phyloP scores from a whole-genome alignment of 805 yeast species.

The Suhomyces prunicola region DNA sequence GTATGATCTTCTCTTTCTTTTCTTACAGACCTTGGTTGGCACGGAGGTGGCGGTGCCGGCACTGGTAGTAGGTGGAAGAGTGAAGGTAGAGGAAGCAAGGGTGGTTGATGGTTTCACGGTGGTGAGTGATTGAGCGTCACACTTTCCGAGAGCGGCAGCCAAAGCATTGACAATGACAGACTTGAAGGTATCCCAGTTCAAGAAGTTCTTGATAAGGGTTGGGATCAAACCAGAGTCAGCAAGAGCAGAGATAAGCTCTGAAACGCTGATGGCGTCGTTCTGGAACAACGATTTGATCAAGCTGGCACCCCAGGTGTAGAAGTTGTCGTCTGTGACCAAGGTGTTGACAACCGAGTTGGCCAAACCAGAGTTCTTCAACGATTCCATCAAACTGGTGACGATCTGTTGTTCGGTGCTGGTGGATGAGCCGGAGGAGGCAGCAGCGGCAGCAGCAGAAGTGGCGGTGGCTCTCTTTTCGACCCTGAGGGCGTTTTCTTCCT shows the following conservation, averaged over 20 bases:
- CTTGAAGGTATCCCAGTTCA: conserved; percentile 35
- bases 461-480: conserved; percentile 3
- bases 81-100: conserved; percentile 14
- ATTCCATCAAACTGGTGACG: conserved; percentile 37
- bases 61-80: conserved; percentile 12
- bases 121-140: conserved; percentile 29
- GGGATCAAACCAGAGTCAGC: conserved; percentile 37
- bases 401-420: conserved; percentile 1
- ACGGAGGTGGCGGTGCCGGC: conserved; percentile 12
- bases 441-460: conserved; percentile 4
- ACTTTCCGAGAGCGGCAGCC: conserved; percentile 40
- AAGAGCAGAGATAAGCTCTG: conserved; percentile 27
- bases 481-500: neutral
- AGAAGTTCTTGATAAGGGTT: conserved; percentile 35
- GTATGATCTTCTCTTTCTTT: conserved; percentile 28
- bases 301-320: conserved; percentile 37
- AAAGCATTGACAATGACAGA: conserved; percentile 41
- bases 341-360: conserved; percentile 36
- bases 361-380: conserved; percentile 42
- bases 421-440: neutral
- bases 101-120: conserved; percentile 25
- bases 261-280: conserved; percentile 25
- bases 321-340: conserved; percentile 35
- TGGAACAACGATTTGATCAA: conserved; percentile 31
- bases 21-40: conserved; percentile 11